phyloP scores from a whole-genome alignment of 495 filamentous ascomycete genomes.

The Tuber umbilicatum region DNA sequence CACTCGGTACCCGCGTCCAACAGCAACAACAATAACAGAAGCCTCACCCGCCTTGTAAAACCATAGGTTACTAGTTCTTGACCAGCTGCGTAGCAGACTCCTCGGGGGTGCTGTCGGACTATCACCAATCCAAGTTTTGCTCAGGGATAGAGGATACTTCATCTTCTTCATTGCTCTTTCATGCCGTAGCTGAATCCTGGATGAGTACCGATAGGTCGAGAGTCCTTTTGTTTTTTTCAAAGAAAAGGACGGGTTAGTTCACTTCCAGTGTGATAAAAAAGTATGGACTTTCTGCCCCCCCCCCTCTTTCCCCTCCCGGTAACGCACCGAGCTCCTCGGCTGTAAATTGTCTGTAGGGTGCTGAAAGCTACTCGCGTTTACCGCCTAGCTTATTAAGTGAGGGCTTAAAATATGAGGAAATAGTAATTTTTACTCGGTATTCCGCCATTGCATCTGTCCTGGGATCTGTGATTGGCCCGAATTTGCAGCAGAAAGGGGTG shows the following conservation, averaged over 20 bases:
- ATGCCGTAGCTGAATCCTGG: background rate
- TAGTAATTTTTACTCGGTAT: background rate
- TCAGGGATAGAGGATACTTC: background rate
- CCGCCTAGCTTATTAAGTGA: background rate
- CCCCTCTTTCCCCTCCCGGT: background rate
- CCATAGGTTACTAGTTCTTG: background rate
- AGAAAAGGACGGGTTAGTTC: background rate
- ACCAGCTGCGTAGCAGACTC: background rate
- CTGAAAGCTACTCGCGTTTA: background rate
- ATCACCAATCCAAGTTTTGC: background rate
- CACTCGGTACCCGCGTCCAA: background rate
- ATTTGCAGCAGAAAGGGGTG: background rate
- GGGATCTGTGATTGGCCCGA: background rate
- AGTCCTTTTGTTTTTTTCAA: background rate
- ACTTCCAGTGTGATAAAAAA: background rate
- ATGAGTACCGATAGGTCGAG: background rate
- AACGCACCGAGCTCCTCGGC: background rate
- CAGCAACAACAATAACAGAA: conserved; percentile 1
- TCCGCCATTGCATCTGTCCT: background rate
- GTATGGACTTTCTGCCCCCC: background rate
- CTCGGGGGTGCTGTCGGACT: background rate
- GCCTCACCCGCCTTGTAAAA: background rate
- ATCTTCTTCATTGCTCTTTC: background rate
- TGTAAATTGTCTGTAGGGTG: background rate
- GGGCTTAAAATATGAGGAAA: background rate